Conservation (phyloP, 768 basidiomycete genomes). For the Naganishia vishniacii region DNA sequence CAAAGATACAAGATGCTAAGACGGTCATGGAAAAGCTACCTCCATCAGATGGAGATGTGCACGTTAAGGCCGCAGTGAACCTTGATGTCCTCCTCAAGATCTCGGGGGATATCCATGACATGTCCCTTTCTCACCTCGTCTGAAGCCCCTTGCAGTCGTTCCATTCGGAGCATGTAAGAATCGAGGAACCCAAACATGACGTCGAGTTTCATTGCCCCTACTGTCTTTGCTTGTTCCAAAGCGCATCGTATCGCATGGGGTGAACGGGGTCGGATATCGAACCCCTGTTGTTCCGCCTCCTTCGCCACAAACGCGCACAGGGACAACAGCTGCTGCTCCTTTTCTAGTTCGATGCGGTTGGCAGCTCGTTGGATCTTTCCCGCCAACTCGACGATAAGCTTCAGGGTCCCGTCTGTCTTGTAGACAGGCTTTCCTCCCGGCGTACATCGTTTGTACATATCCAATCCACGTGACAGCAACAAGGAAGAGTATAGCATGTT, state of each 20-base stretch:
- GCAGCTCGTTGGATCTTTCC: neutral
- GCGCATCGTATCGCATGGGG: constrained; percentile 8
- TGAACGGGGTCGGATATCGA: neutral
- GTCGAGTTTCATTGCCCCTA: constrained; percentile 1
- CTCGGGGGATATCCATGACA: neutral
- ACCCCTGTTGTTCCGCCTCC: neutral
- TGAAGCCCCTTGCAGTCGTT: neutral
- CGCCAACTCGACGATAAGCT: neutral
- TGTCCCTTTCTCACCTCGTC: neutral
- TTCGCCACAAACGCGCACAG: neutral
- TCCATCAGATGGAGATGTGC: neutral
- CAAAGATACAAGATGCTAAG: too few relatives aligned
- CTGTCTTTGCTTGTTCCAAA: constrained; percentile 7
- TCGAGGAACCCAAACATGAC: constrained; percentile 10
- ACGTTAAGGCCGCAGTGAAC: constrained; percentile 3
- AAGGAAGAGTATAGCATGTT: constrained; percentile 2
- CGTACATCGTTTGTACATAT: neutral
- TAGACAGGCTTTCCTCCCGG: constrained; percentile 11
- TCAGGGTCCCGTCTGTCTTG: constrained; percentile 3
- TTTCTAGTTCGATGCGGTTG: constrained; percentile 7
- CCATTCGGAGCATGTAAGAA: constrained; percentile 6
- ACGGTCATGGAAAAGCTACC: too few relatives aligned
- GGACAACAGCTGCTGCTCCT: constrained; percentile 2
- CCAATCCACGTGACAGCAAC: neutral
- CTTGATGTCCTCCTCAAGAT: constrained; percentile 4